Percentiles rank a stretch among this genome's conserved stretches.
phyloP scores from a whole-genome alignment of 208 protist genomes.

The Leishmania mexicana region DNA sequence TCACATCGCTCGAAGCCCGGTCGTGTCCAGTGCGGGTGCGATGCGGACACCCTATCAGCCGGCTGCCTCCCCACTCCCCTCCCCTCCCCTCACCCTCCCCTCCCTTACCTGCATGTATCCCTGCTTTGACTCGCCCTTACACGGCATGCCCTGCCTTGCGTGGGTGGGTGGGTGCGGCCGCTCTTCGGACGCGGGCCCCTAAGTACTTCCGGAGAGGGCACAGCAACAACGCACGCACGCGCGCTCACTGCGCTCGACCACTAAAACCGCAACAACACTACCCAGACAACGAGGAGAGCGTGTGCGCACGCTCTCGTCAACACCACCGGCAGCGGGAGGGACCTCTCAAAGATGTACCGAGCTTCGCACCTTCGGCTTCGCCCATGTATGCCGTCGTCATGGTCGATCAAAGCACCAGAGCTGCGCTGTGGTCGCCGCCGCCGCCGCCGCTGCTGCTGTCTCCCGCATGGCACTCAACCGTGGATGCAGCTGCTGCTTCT shows the following conservation, averaged over 20 bases:
- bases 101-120: neutral
- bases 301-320: neutral
- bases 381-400: neutral
- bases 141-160: neutral
- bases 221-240: neutral
- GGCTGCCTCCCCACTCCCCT: neutral
- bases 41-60: neutral
- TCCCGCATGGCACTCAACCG: neutral
- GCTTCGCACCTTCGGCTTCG: neutral
- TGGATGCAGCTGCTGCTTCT: neutral
- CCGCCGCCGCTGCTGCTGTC: neutral
- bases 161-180: neutral
- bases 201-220: neutral
- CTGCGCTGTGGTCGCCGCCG: neutral
- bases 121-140: neutral
- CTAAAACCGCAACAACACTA: neutral
- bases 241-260: neutral
- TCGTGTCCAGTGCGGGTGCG: too few relatives aligned
- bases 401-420: neutral
- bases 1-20: neutral
- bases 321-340: neutral
- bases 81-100: neutral
- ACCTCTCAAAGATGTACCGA: neutral
- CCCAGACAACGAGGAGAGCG: neutral
- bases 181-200: neutral